A percentile compares a stretch with the other conserved stretches of the same genome.
Conservation (phyloP, 768 basidiomycete species). For the Serendipita vermifera region DNA sequence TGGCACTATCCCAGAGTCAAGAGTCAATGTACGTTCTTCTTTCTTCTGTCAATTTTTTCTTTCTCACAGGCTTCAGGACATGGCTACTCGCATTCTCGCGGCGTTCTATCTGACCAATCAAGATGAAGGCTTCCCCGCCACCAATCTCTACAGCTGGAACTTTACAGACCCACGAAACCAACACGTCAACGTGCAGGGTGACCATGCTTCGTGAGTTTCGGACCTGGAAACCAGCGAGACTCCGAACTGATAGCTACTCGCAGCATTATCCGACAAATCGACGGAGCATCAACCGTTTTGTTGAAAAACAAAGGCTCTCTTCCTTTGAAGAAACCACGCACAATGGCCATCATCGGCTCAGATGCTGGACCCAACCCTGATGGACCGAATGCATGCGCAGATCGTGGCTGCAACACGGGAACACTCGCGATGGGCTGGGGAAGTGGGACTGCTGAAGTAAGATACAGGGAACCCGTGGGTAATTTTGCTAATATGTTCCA, state of each 20-base stretch:
- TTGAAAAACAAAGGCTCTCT: constrained; percentile 57
- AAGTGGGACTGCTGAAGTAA: constrained; percentile 70
- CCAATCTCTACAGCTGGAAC: constrained; percentile 3
- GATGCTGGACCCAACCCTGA: constrained; percentile 45
- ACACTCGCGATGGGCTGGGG: constrained; percentile 90
- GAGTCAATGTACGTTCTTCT: background rate
- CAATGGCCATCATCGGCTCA: constrained; percentile 34
- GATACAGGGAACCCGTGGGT: background rate
- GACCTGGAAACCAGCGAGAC: too few relatives aligned
- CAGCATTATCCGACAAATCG: constrained; percentile 52
- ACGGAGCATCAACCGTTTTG: constrained; percentile 57
- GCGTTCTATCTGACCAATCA: constrained; percentile 26
- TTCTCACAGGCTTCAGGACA: constrained; percentile 17
- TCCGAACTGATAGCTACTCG: background rate
- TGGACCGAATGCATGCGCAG: constrained; percentile 60
- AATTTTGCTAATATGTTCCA: too few relatives aligned
- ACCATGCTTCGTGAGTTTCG: constrained; percentile 38
- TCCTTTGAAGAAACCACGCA: constrained; percentile 30
- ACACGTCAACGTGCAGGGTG: constrained; percentile 53
- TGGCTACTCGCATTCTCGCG: constrained; percentile 30
- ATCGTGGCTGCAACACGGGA: constrained; percentile 36
- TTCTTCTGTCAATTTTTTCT: background rate
- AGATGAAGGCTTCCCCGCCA: constrained; percentile 18
- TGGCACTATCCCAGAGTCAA: constrained; percentile 20
- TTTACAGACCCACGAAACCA: constrained; percentile 32